Evolutionary conservation across 2,329 filamentous ascomycete genomes (phyloP), one percentile per base, ranked within the genome.

Genomic region (Cladosporium sp.): DNA sequence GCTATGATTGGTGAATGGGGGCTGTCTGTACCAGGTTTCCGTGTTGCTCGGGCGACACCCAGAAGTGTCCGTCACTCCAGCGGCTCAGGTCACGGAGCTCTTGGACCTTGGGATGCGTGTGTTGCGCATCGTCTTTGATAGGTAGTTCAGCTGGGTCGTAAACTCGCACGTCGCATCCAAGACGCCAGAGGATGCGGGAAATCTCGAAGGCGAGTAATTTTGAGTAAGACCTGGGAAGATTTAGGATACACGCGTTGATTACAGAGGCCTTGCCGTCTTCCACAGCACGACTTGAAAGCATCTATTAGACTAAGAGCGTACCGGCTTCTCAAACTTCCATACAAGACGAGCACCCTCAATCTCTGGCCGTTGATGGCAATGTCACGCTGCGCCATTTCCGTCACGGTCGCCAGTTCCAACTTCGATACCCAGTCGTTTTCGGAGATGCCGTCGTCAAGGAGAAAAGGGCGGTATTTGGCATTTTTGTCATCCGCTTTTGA

Each of bases 1-100:
- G 18, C 18, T 13, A 19, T 10, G 37, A 43, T 22, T 52, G 46
- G 59, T 2, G 22, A 22, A 22, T 22, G 22, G 22, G 22, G 22
- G 22, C 22, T 22, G 22, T 22, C 22, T 72, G 59, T 51, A 80
- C 78, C 38, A 85, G 59, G 58, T 81, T 84, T 0, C 83, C 83
- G 56, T 86, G 83, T 66, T 86, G 82, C 61, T 86, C 83, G 0
- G 82, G 82, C 7, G 77, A 80, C 9, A 83, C 70, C 83, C 82
- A 86, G 10, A 86, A 59, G 60, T 86, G 83, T 0, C 82, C 83
- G 59, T 86, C 81, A 51, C 79, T 83, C 83, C 83, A 86, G 9
- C 66, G 69, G 56, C 78, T 82, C 1, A 86, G 72, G 8, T 76
- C 72, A 3, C 82, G 74, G 7, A 86, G 72, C 61, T 86, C 83